phyloP scores from a whole-genome alignment of 1,139 yeast genomes.

The Yarrowia galli region DNA sequence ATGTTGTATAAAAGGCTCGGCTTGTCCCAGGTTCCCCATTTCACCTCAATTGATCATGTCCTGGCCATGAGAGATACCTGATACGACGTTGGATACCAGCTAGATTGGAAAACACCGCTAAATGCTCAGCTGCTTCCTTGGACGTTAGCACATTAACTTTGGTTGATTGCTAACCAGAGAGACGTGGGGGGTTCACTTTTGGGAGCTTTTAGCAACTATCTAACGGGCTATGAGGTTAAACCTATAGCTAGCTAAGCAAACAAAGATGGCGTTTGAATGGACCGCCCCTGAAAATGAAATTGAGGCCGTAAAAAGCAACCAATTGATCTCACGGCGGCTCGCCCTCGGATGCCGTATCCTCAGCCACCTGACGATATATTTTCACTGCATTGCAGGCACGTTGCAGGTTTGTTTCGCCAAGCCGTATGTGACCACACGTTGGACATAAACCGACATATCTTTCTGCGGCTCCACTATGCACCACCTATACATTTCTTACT shows the following conservation, averaged over 20 bases:
- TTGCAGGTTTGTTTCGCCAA: slow-evolving; percentile 6
- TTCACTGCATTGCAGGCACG: slow-evolving; percentile 10
- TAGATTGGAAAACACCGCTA: not conserved
- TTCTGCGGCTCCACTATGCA: slow-evolving; percentile 10
- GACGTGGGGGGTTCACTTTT: slow-evolving; percentile 16
- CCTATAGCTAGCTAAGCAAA: not conserved
- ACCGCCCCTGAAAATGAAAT: not conserved
- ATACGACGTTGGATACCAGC: not conserved
- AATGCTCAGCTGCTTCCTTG: not conserved
- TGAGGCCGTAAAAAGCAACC: not conserved
- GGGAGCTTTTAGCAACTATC: slow-evolving; percentile 7
- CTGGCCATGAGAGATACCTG: not conserved
- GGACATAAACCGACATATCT: slow-evolving; percentile 10
- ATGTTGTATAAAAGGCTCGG: too few species aligned
- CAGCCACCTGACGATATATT: not conserved
- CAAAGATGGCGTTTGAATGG: not conserved
- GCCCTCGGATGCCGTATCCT: slow-evolving; percentile 1
- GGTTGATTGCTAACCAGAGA: slow-evolving; percentile 1
- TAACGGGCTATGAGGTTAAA: slow-evolving; percentile 20
- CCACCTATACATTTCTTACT: not conserved
- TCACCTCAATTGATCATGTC: too few species aligned
- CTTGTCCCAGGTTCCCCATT: too few species aligned
- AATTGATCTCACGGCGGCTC: not conserved
- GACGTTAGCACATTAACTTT: slow-evolving; percentile 12
- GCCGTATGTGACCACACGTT: not conserved